Conservation (phyloP, 805 yeast genomes). For the Lachancea quebecensis region DNA sequence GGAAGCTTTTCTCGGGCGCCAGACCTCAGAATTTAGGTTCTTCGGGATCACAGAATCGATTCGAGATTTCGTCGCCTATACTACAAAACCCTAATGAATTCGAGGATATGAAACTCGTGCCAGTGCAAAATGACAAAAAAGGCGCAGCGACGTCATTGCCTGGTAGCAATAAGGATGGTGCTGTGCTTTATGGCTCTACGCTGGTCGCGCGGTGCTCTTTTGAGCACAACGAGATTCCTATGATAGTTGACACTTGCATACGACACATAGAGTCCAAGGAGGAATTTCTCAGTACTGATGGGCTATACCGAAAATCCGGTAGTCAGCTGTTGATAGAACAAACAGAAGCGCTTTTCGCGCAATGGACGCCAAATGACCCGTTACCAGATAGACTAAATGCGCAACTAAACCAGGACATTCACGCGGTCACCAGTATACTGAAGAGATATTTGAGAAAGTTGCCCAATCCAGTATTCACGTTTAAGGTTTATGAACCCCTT, state of each 20-base stretch:
- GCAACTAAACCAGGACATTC: constrained; percentile 56
- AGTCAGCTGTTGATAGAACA: constrained; percentile 46
- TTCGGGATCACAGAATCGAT: constrained; percentile 7
- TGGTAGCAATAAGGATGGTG: constrained; percentile 24
- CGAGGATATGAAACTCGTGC: constrained; percentile 31
- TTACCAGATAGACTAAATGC: constrained; percentile 12
- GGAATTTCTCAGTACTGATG: constrained; percentile 54
- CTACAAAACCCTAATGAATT: constrained; percentile 33
- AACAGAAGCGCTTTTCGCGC: constrained; percentile 25
- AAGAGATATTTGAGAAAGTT: constrained; percentile 81
- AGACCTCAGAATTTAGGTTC: not conserved
- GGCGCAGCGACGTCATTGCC: constrained; percentile 15
- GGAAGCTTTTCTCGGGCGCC: constrained; percentile 27
- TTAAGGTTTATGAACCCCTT: constrained; percentile 56
- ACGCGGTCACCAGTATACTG: constrained; percentile 79
- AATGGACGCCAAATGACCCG: constrained; percentile 26
- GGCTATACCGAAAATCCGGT: constrained; percentile 87
- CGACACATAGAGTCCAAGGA: constrained; percentile 74
- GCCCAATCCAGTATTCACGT: constrained; percentile 80
- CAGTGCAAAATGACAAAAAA: constrained; percentile 14
- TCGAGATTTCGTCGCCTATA: constrained; percentile 34
- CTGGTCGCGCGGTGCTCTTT: constrained; percentile 54
- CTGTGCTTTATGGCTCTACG: constrained; percentile 34
- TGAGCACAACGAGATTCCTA: constrained; percentile 63
- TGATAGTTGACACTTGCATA: constrained; percentile 63